phyloP scores from a whole-genome alignment of 1,284 basidiomycete genomes.

The Mrakiaceae sp. region DNA sequence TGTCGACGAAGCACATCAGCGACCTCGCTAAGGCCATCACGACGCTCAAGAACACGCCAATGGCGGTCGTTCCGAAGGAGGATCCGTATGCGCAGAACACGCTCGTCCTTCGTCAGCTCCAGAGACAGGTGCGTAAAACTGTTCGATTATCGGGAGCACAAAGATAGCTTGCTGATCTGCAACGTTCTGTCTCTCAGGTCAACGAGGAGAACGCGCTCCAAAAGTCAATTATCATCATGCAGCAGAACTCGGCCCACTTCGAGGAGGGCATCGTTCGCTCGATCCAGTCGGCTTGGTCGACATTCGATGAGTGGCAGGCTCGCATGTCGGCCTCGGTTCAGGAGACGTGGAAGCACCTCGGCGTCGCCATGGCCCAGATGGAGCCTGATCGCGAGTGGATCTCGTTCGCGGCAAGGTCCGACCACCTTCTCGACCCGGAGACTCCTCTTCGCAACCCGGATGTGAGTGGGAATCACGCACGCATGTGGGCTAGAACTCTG shows the following conservation, averaged over 20 bases:
- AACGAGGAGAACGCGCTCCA: slow-evolving; percentile 97
- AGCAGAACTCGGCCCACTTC: slow-evolving; percentile 94
- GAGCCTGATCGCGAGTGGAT: slow-evolving; percentile 95
- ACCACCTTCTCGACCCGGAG: slow-evolving; percentile 94
- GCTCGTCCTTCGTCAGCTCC: slow-evolving; percentile 73
- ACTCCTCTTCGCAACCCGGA: slow-evolving; percentile 77
- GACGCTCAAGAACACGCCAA: slow-evolving; percentile 89
- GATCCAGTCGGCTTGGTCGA: slow-evolving; percentile 93
- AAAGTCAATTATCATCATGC: slow-evolving; percentile 98
- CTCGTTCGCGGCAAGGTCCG: slow-evolving; percentile 82
- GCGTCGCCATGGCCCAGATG: slow-evolving; percentile 68
- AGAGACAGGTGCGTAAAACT: slow-evolving; percentile 48
- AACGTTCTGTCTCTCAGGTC: slow-evolving; percentile 39
- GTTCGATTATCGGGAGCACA: background rate
- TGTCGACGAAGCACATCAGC: slow-evolving; percentile 75
- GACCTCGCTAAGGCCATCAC: slow-evolving; percentile 81
- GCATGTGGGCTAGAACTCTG: background rate
- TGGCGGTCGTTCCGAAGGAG: slow-evolving; percentile 66
- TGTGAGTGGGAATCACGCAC: slow-evolving; percentile 1
- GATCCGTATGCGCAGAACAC: slow-evolving; percentile 78
- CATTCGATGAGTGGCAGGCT: slow-evolving; percentile 92
- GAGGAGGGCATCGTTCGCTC: slow-evolving; percentile 93
- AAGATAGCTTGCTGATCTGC: background rate
- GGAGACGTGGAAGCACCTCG: slow-evolving; percentile 66
- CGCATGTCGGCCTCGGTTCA: slow-evolving; percentile 71